Base-by-base conservation (phyloP, 2,329 filamentous ascomycete species). In the Ceratocystis ficicola region DNA sequence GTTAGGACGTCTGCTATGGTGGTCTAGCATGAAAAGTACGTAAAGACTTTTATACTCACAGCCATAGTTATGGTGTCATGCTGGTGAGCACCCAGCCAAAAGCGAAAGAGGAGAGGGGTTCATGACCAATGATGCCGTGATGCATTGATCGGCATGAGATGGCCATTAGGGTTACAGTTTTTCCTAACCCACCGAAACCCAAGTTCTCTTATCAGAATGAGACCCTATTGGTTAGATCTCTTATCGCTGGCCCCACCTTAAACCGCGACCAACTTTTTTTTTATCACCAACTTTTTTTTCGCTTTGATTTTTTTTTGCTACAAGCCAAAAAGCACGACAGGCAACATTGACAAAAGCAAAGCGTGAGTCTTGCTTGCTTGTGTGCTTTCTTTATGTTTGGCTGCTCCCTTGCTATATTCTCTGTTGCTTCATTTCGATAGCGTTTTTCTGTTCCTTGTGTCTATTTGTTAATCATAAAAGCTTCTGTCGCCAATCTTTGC, bases 231-330 rank as follows among this genome's bases (percentile, higher is more conserved):
- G 66, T 7, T 44, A 30, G n/a, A 55, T n/a, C 17, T 0, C 61
- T 66, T 68, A 68, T 68, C 66, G 28, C 1, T 2, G 0, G 63
- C 46, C 66, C 66, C 66, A 67, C 66, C 48, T 32, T 65, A 3
- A 20, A 65, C 66, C 32, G 50, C 30, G 61, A 28, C 12, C 30
- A 60, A 32, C 36, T 63, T 63, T 67, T 67, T 67, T 67, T 67
- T 67, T 67, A 41, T 59, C n/a, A 12, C 3, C 46, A 48, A n/a
- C 20, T 59, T 62, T 59, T 55, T 62, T 50, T 32, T 52, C 55
- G 52, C 28, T 63, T 22, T 5, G 1, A 7, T 10, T 52, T 15
- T 48, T 48, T 55, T 41, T 36, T 59, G 32, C 41, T 59, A 48
- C 22, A 44, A 65, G 25, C 8, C 25, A 61, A 32, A 25, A 48